Evolutionary conservation across 345 rosid species (phyloP).

Genomic region (Moricandia arvensis): DNA sequence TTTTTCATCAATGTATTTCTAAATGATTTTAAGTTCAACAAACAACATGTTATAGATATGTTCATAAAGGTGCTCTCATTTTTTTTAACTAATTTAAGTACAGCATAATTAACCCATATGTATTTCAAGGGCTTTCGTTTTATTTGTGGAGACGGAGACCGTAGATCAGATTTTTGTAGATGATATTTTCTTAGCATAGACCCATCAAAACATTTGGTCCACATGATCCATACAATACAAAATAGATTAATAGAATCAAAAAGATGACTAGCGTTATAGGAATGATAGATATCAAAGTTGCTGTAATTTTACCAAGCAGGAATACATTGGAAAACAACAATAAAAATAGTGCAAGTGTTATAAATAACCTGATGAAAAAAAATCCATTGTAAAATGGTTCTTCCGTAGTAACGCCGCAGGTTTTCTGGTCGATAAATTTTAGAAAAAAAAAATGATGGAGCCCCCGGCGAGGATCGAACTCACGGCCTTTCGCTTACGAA

Average conservation of each 20-base stretch:
- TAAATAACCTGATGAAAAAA: too few species aligned
- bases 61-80: not conserved
- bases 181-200: conserved; percentile 1
- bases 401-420: too few species aligned
- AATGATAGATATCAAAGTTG: not conserved
- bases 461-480: conserved; percentile 95
- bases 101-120: not conserved
- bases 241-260: not conserved
- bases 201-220: not conserved
- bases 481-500: conserved; percentile 99
- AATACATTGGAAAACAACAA: too few species aligned
- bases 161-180: not conserved
- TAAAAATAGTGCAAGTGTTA: too few species aligned
- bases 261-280: not conserved
- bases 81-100: not conserved
- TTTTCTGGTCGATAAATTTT: not conserved
- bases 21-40: not conserved
- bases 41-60: not conserved
- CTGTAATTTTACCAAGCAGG: not conserved
- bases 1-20: not conserved
- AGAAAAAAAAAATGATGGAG: too few species aligned
- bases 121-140: not conserved
- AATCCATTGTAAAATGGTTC: too few species aligned
- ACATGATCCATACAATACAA: not conserved
- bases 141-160: conserved; percentile 1